These are phyloP conservation scores for Cicer judaicum DNA, from an alignment of 306 rosid species.

Conservation along the genomic window DNA sequence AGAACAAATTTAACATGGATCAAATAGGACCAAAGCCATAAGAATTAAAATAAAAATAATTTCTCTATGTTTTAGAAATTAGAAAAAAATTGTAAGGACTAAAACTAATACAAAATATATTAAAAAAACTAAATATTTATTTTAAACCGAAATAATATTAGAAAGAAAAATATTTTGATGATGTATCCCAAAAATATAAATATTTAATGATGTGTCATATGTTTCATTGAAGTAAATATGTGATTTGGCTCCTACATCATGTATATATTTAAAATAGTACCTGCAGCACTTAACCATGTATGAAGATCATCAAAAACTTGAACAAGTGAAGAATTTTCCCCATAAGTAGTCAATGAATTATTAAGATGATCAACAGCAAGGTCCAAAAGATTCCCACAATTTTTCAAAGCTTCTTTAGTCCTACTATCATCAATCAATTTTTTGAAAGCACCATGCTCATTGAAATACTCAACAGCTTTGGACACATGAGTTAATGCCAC, in stretches of 20 bases:
- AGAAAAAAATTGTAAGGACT: not conserved
- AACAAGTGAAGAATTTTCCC: constrained; percentile 47
- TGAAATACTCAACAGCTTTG: constrained; percentile 46
- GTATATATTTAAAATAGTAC: constrained; percentile 31
- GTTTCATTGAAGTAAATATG: not conserved
- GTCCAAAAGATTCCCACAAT: constrained; percentile 62
- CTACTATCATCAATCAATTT: constrained; percentile 37
- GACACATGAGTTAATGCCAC: constrained; percentile 59
- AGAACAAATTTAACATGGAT: too few relatives aligned
- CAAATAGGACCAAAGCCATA: too few relatives aligned
- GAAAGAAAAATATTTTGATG: not conserved
- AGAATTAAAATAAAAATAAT: too few relatives aligned
- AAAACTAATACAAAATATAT: not conserved
- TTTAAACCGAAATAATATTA: not conserved
- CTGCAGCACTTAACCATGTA: constrained; percentile 85
- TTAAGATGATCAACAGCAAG: constrained; percentile 71
- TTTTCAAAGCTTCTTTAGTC: constrained; percentile 50
- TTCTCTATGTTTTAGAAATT: too few relatives aligned
- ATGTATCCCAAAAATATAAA: not conserved
- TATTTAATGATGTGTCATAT: not conserved
- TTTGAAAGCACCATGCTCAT: constrained; percentile 42
- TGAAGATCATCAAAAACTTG: constrained; percentile 60
- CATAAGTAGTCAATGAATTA: constrained; percentile 45
- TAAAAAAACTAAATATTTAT: not conserved
- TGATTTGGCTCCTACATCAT: not conserved